Evolutionary conservation across 2,329 filamentous ascomycete species (phyloP).

Genomic region (Cytospora schulzeri): DNA sequence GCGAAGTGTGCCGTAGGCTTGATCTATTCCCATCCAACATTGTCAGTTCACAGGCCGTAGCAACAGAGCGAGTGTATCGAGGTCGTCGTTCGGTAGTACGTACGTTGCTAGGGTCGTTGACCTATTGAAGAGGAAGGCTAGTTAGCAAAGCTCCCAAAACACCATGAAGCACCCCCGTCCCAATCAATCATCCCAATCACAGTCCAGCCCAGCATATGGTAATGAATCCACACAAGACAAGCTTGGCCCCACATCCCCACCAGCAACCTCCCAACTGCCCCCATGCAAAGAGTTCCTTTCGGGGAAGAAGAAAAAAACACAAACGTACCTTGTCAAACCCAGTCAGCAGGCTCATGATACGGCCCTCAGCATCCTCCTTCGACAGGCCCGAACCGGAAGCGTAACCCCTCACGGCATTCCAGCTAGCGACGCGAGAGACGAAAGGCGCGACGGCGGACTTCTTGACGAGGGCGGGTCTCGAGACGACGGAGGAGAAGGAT

Average conservation of each 20-base stretch:
- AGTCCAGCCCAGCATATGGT: background rate
- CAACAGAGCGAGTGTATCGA: background rate
- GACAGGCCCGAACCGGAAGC: constrained; percentile 77
- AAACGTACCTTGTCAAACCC: constrained; percentile 91
- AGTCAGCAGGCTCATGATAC: constrained; percentile 89
- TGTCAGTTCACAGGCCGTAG: constrained; percentile 1
- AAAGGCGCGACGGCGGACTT: constrained; percentile 63
- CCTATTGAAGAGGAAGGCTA: constrained; percentile 48
- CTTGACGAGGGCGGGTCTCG: constrained; percentile 61
- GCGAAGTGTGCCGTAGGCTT: constrained; percentile 84
- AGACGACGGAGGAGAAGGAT: constrained; percentile 44
- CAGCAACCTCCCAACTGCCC: background rate
- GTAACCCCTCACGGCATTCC: constrained; percentile 79
- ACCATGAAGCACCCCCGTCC: background rate
- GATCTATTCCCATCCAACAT: constrained; percentile 59
- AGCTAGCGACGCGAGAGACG: constrained; percentile 62
- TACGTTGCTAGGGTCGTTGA: constrained; percentile 68
- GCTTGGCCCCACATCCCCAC: background rate
- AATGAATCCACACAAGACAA: background rate
- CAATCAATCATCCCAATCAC: background rate
- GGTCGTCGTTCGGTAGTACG: constrained; percentile 33
- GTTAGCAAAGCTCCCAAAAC: constrained; percentile 30
- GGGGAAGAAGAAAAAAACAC: background rate
- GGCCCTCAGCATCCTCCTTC: constrained; percentile 75
- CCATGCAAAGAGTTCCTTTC: background rate